Conservation (phyloP, 441 rosid genomes). For the Cnidoscolus chayamansa region DNA sequence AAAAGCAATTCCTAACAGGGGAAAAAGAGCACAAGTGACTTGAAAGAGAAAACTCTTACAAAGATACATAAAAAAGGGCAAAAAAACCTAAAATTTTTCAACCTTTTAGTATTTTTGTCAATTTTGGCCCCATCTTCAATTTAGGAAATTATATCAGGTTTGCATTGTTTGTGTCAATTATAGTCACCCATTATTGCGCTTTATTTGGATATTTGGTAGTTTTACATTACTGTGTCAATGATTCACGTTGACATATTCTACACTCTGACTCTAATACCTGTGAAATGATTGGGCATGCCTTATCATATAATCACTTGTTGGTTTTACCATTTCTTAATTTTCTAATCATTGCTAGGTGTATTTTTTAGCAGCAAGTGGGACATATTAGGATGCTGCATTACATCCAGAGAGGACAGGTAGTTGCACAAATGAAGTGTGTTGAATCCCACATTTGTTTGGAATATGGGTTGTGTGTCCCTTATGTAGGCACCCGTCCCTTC, state of each 20-base stretch:
- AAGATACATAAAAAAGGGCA: background rate
- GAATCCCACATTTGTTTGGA: too few species aligned
- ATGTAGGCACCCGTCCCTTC: too few species aligned
- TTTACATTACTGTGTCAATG: background rate
- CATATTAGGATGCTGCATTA: background rate
- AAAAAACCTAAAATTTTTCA: background rate
- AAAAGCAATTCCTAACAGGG: slow-evolving; percentile 77
- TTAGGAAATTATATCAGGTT: background rate
- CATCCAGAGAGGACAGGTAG: background rate
- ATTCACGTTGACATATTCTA: background rate
- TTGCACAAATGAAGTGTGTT: background rate
- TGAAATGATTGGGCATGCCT: background rate
- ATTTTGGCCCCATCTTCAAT: background rate
- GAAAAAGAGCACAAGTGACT: slow-evolving; percentile 20
- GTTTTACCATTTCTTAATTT: background rate
- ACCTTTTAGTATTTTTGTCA: background rate
- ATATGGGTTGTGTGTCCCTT: too few species aligned
- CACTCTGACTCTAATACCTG: background rate
- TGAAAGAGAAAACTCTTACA: slow-evolving; percentile 7
- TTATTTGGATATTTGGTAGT: background rate
- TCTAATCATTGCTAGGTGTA: background rate
- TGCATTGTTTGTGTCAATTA: background rate
- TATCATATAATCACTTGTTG: background rate
- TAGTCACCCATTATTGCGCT: background rate
- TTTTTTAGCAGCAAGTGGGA: background rate